Evolutionary conservation across 768 basidiomycete species (phyloP).

Genomic region (Mycena albidolilacea): DNA sequence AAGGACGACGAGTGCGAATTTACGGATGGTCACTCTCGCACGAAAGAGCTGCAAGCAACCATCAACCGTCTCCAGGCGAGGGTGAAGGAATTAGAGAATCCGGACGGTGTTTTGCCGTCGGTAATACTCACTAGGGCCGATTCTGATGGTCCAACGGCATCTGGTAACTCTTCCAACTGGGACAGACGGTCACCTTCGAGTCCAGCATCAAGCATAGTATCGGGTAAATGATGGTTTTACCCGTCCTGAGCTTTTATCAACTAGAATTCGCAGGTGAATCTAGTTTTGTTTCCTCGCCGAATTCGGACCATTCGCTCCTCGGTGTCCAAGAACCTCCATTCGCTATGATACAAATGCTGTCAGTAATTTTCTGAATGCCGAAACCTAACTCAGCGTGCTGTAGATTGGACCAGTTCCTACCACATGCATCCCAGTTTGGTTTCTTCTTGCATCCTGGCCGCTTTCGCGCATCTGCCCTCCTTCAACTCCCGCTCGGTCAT

Average conservation of each 20-base stretch:
- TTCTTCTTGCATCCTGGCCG: conserved; percentile 38
- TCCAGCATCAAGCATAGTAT: conserved; percentile 23
- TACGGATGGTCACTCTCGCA: conserved; percentile 56
- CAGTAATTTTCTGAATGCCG: background rate
- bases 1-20: conserved; percentile 63
- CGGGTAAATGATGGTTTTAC: conserved; percentile 9
- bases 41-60: conserved; percentile 56
- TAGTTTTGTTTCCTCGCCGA: conserved; percentile 28
- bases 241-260: background rate
- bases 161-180: conserved; percentile 12
- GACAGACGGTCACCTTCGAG: conserved; percentile 21
- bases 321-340: conserved; percentile 36
- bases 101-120: conserved; percentile 35
- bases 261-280: conserved; percentile 17
- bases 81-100: conserved; percentile 53
- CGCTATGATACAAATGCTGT: conserved; percentile 36
- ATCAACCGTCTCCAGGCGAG: conserved; percentile 55
- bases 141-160: background rate
- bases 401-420: conserved; percentile 39
- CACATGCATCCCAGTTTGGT: conserved; percentile 38
- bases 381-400: background rate
- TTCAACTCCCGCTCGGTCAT: conserved; percentile 37
- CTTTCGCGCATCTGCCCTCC: conserved; percentile 38
- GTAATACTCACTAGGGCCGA: conserved; percentile 2
- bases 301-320: conserved; percentile 31